Evolutionary conservation across 257 asterid genomes (phyloP).

Genomic region (Solanum piurae): DNA sequence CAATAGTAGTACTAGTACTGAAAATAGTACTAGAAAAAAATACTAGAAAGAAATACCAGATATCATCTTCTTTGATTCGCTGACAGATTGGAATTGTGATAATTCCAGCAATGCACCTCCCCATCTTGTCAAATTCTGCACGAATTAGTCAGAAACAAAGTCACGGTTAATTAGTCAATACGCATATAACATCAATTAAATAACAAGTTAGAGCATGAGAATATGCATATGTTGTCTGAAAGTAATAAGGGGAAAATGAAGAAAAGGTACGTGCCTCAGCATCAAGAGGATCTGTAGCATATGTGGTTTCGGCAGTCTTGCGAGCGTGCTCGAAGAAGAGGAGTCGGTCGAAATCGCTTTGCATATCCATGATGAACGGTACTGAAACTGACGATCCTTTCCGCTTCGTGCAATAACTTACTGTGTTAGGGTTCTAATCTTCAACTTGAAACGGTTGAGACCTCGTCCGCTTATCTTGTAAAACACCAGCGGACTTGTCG

Average conservation of each 20-base stretch:
- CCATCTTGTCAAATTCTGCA: constrained; percentile 88
- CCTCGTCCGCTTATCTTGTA: not conserved
- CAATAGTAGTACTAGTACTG: not conserved
- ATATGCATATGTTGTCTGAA: not conserved
- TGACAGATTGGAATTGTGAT: constrained; percentile 70
- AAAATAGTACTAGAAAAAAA: not conserved
- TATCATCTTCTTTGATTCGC: constrained; percentile 72
- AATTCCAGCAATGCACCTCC: constrained; percentile 80
- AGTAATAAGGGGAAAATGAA: not conserved
- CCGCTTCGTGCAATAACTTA: not conserved
- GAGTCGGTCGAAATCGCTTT: constrained; percentile 73
- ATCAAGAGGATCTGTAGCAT: constrained; percentile 62
- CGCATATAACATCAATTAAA: not conserved
- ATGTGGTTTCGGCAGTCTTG: constrained; percentile 57
- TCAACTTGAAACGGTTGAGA: not conserved
- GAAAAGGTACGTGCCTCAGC: constrained; percentile 39
- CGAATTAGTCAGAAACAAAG: not conserved
- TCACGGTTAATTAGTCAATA: not conserved
- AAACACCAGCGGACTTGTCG: not conserved
- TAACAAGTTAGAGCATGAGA: not conserved
- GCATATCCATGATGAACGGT: constrained; percentile 33
- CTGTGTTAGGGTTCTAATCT: not conserved
- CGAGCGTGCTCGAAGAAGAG: constrained; percentile 87
- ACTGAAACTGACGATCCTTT: not conserved
- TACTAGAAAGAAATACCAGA: constrained; percentile 24